Evolutionary conservation across 345 rosid species (phyloP).

Genomic region (Mallotus nudiflorus): DNA sequence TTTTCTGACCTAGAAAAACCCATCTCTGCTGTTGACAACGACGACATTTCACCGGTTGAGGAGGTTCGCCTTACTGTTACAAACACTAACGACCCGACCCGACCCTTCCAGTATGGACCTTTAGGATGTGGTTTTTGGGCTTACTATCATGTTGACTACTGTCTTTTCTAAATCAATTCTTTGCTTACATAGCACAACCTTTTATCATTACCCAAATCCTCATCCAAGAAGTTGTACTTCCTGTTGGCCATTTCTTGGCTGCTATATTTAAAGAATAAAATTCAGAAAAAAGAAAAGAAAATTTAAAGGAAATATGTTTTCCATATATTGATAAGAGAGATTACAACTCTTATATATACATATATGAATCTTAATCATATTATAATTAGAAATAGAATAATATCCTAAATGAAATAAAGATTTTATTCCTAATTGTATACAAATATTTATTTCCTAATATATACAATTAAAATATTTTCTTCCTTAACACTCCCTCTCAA

Average conservation of each 20-base stretch:
- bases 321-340: constrained; percentile 82
- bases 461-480: too few species aligned
- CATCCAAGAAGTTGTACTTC: constrained; percentile 73
- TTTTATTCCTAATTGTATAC: too few species aligned
- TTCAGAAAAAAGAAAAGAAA: too few species aligned
- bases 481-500: too few species aligned
- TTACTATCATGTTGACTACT: constrained; percentile 64
- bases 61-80: constrained; percentile 76
- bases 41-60: constrained; percentile 71
- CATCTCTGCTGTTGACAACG: constrained; percentile 14
- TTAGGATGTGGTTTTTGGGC: constrained; percentile 85
- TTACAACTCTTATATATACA: too few species aligned
- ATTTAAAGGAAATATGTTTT: too few species aligned
- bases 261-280: constrained; percentile 45
- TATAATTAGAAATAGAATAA: too few species aligned
- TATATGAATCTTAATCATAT: too few species aligned
- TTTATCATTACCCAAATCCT: constrained; percentile 84
- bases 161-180: constrained; percentile 81
- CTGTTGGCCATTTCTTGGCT: constrained; percentile 72
- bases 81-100: constrained; percentile 80
- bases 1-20: constrained; percentile 24
- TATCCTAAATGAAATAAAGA: too few species aligned
- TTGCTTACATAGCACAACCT: constrained; percentile 79
- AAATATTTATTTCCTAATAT: too few species aligned
- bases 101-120: constrained; percentile 79